Evolutionary conservation across 2,329 filamentous ascomycete species (phyloP), one percentile per base, ranked within the genome.

Genomic region (Exophiala viscosa): DNA sequence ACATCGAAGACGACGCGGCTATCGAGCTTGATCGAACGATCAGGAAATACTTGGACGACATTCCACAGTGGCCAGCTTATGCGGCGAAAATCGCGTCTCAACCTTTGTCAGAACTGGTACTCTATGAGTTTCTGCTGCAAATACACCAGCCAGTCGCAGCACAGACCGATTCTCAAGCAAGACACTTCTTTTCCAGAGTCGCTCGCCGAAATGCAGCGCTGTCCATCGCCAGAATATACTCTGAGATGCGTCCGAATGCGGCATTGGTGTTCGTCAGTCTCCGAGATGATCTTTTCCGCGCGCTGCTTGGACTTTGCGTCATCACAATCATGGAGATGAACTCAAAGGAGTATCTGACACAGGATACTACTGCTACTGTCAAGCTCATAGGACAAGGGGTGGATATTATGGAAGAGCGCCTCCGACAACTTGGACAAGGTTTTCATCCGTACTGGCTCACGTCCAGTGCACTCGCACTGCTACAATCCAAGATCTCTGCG

Each of bases 371-470:
- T 35, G 23, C 31, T 13, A 35, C 51, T 3, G 36, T 58, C 10
- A 23, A 45, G 11, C 39, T 59, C 28, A 53, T 67, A 9, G 59
- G 66, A 3, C 57, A 65, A 33, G 61, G 63, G 1, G 60, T 70
- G 5, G 52, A 54, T 6, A 48, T 72, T n/a, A 61, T 70, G 13
- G 68, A 70, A 54, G 60, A 67, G 20, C 60, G 65, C 13, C 65
- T 67, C 11, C 59, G 65, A 36, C 57, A 60, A 3, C 64, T 66
- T 8, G 69, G 69, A 17, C 66, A 66, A 18, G 69, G 68, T 1
- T 67, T 64, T 34, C 67, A 70, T 13, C 60, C 65, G 18, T 66
- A 66, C 48, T 71, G 67, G 67, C 66, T 67, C 32, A 56, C 69
- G 1, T 65, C 61, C 15, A 67, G 67, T 11, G 68, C 67, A n/a